Evolutionary conservation across 2,329 filamentous ascomycete genomes (phyloP), one percentile per base, ranked within the genome.

Genomic region (Dothiorella sarmentorum): DNA sequence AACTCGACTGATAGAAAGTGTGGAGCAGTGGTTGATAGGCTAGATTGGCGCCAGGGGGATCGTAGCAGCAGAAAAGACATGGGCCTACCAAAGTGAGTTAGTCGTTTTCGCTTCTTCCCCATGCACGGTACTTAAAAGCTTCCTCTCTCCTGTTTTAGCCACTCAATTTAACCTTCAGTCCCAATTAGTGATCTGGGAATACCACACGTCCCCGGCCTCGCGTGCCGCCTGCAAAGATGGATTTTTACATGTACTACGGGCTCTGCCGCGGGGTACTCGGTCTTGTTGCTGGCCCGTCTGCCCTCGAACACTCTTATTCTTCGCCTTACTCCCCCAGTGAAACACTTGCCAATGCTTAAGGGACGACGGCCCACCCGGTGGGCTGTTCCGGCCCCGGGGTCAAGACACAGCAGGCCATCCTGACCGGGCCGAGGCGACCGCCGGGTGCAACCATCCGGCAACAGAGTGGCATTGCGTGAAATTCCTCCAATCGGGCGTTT

Each of bases 401-500:
- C 33, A 24, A 31, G 17, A 43, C 40, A 43, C 40, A 40, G 37
- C 40, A 43, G 20, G 40, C 13, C 13, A 24, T 22, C n/a, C 26
- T 52, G 11, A 26, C 22, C 47, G 47, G 47, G 18, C 47, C 47
- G 47, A 37, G 47, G 47, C 47, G 31, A 38, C 47, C 47, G 47
- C 26, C 47, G 47, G 47, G 31, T 52, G 47, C 47, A n/a, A 35
- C 40, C 22, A 26, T 13, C 40, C 31, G 47, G 18, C 27, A 20
- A 52, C 20, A 22, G n/a, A 18, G 33, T 52, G 15, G 22, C 37
- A 35, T 52, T 31, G 26, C 22, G 47, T 11, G 37, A 40, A 55
- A 55, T 55, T 33, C 51, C 51, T 55, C 51, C 35, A 55, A 55
- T 55, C 51, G 33, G 51, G 35, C 51, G 20, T 29, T 40, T 33